Percentiles rank a stretch among this genome's conserved stretches.
Conservation (phyloP, 2,329 filamentous ascomycete species). For the Stachybotrys elegans region DNA sequence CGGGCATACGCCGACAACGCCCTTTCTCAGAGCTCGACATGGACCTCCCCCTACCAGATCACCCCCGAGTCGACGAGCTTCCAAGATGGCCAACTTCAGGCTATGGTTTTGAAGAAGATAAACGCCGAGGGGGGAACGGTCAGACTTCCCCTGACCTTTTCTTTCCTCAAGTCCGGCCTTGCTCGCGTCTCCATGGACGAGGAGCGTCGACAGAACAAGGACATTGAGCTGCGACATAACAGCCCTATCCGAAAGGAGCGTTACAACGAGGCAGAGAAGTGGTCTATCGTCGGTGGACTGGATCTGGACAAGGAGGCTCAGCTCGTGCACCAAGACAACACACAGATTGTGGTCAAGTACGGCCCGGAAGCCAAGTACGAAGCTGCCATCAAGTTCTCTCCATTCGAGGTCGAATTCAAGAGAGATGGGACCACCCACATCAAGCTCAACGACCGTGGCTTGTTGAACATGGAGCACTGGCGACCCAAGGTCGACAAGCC, state of each 20-base stretch:
- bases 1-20: constrained; percentile 81
- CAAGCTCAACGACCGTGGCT: constrained; percentile 82
- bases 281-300: constrained; percentile 79
- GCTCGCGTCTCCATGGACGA: constrained; percentile 88
- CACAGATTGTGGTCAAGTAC: constrained; percentile 71
- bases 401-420: constrained; percentile 82
- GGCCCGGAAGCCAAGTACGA: constrained; percentile 73
- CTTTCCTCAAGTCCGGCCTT: constrained; percentile 84
- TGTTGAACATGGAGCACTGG: constrained; percentile 96
- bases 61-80: constrained; percentile 67
- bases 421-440: constrained; percentile 77
- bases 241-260: constrained; percentile 85
- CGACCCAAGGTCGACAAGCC: constrained; percentile 71
- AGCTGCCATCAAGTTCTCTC: constrained; percentile 75
- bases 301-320: constrained; percentile 67
- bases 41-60: constrained; percentile 78
- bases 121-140: constrained; percentile 60
- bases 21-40: constrained; percentile 57
- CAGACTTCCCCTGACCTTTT: constrained; percentile 75
- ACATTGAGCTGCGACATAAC: constrained; percentile 80
- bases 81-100: constrained; percentile 74
- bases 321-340: constrained; percentile 58
- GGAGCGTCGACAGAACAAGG: constrained; percentile 80
- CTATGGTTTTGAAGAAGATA: constrained; percentile 75
- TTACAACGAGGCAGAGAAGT: constrained; percentile 87